Base-by-base conservation (phyloP, 179 eudicot species). In the Vitellaria paradoxa region DNA sequence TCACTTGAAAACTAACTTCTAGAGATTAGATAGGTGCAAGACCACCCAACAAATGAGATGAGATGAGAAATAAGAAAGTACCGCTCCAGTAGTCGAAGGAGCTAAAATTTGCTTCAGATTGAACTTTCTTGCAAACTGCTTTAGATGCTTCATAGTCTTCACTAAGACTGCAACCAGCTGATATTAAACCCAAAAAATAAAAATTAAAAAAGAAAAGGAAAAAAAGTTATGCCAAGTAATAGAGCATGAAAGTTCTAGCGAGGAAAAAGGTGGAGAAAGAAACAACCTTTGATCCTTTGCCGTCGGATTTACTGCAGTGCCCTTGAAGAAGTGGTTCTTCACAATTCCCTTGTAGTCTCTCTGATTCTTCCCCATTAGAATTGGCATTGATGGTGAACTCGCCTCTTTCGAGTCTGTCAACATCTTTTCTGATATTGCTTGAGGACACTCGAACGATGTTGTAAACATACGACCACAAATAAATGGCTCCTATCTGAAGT, bases 391-490 rank as follows among this genome's bases (percentile, higher is more conserved):
- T 30, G 1, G 37, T 30, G 37, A 30, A 70, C 47, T 30, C 37
- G 37, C 37, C 37, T 0, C 1, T 30, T 20, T 72, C 81, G 9
- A 37, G 53, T 37, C 53, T 59, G 52, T 70, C 50, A 17, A 76
- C 79, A 64, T 87, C 89, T 50, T 64, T 78, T 68, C 81, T 75
- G 21, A 76, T 73, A 65, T 81, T 79, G 68, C 45, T 77, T 57
- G 86, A 74, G 40, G 87, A 87, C 45, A 86, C 45, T 62, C 91
- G 80, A 64, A 92, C 87, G 5, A 92, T 89, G 21, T 91, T 92
- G 75, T 92, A 92, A 10, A 92, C 95, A 65, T 88, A 92, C 13
- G 89, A 85, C 97, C 97, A 92, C 37, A 92, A 76, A 79, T 81
- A 92, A 4, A 92, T 79, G 26, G 95, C 95, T 81, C 95, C 95